phyloP scores from a whole-genome alignment of 495 filamentous ascomycete genomes.

The Daldinia bambusicola region DNA sequence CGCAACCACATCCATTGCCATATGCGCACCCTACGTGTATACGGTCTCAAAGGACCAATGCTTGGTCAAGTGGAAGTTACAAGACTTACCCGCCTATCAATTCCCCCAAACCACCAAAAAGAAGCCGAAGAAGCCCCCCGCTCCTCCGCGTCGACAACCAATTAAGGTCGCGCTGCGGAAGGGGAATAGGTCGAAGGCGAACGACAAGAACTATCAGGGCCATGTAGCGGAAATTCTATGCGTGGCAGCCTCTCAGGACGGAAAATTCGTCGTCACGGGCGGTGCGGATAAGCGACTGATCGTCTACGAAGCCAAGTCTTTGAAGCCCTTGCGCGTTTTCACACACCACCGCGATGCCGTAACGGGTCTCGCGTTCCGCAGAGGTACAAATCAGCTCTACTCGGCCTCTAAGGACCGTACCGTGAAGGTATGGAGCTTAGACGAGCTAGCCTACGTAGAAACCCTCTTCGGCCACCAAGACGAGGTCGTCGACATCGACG shows the following conservation, averaged over 20 bases:
- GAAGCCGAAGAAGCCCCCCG: constrained; percentile 69
- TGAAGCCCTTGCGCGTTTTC: constrained; percentile 84
- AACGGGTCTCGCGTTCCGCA: constrained; percentile 82
- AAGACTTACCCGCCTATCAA: constrained; percentile 64
- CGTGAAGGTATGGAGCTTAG: constrained; percentile 79
- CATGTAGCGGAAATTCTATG: constrained; percentile 80
- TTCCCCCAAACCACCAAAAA: constrained; percentile 63
- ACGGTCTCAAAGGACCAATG: constrained; percentile 86
- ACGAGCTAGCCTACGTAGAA: constrained; percentile 89
- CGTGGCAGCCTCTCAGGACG: constrained; percentile 86
- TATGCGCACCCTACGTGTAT: constrained; percentile 81
- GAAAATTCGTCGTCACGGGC: constrained; percentile 90
- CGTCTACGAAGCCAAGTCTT: constrained; percentile 81
- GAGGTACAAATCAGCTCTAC: constrained; percentile 92
- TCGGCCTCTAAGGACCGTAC: constrained; percentile 88
- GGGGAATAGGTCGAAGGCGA: constrained; percentile 70
- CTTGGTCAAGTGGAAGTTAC: constrained; percentile 88
- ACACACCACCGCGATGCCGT: constrained; percentile 91
- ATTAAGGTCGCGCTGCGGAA: constrained; percentile 72
- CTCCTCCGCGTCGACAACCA: constrained; percentile 74
- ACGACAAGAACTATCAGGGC: constrained; percentile 73
- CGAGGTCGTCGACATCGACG: constrained; percentile 81
- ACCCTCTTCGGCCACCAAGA: constrained; percentile 97
- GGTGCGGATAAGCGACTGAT: constrained; percentile 83
- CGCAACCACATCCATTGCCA: constrained; percentile 80